These are phyloP conservation scores for Penicillium sp. DNA, from an alignment of 2,329 filamentous ascomycete species.

Conservation along the genomic window DNA sequence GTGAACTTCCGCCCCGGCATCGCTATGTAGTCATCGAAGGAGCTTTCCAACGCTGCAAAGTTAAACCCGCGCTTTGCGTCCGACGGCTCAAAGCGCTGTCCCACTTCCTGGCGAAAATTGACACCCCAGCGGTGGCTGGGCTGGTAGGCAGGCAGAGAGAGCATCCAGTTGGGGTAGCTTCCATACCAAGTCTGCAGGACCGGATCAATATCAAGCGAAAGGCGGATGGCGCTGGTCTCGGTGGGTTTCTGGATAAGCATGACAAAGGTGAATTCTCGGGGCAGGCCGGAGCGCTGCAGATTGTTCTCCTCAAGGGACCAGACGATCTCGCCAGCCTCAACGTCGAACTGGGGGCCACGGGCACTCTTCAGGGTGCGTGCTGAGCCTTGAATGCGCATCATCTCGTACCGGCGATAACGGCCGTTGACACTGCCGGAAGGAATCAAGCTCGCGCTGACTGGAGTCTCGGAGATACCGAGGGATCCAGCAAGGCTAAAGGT, in stretches of 20 bases:
- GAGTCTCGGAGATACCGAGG: constrained; percentile 47
- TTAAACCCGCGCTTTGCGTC: constrained; percentile 43
- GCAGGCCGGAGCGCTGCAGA: constrained; percentile 49
- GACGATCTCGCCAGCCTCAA: constrained; percentile 47
- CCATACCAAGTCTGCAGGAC: constrained; percentile 43
- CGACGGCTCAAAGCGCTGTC: constrained; percentile 44
- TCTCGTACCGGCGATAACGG: constrained; percentile 48
- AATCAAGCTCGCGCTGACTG: constrained; percentile 43
- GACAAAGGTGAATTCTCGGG: constrained; percentile 53
- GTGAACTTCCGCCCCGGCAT: constrained; percentile 8
- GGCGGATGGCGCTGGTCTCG: constrained; percentile 36
- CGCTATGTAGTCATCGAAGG: constrained; percentile 46
- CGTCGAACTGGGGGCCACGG: constrained; percentile 36
- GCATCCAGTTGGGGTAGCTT: constrained; percentile 43
- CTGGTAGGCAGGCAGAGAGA: constrained; percentile 38
- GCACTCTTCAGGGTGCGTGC: constrained; percentile 42
- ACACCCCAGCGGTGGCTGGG: constrained; percentile 38
- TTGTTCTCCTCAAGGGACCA: constrained; percentile 53
- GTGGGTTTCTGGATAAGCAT: constrained; percentile 49
- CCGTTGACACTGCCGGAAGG: constrained; percentile 43
- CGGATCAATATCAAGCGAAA: constrained; percentile 46
- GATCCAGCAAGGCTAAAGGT: constrained; percentile 48
- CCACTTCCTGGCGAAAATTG: constrained; percentile 44
- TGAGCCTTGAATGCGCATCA: constrained; percentile 52
- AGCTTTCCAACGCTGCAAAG: constrained; percentile 43